Base-by-base conservation (phyloP, 2,329 filamentous ascomycete species). In the Didymella glomerata region DNA sequence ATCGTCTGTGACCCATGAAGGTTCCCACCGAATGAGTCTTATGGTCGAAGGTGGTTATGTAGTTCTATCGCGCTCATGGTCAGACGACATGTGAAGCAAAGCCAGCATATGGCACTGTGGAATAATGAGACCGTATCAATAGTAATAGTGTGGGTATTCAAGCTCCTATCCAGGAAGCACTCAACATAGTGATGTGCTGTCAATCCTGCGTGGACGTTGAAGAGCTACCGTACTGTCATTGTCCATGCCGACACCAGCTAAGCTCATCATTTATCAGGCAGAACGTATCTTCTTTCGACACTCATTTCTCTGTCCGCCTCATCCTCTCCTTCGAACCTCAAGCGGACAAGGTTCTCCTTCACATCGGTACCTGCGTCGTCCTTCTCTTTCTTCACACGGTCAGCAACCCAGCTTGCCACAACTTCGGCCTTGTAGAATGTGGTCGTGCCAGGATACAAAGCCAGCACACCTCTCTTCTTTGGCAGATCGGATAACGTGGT, bases 381-480 rank as follows among this genome's bases (percentile, higher is more conserved):
- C 60, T 81, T 79, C 27, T 80, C 73, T 58, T 66, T 71, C 66
- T 69, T 72, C 27, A 75, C 62, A 27, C 72, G 74, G 20, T 57
- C 62, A 8, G 70, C 71, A 25, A 67, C 73, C 79, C 81, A 82
- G 7, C 69, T 66, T 9, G 75, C 75, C 10, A 78, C 79, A 4
- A 83, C 81, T 63, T 83, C 81, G 1, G 82, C 82, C 62, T 81
- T 82, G 67, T 84, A 84, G 62, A 84, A 84, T 1, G 82, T 84
- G n/a, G 82, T 83, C 8, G 82, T 84, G 20, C 80, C 78, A 1
- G 82, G 82, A 61, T 84, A 84, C 53, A 83, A 74, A 28, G 82
- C 82, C 6, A 84, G 70, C 1, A 84, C 82, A n/a, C 78, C 71
- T 59, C 74, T 77, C 7, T 78, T 75, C 44, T 78, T 76, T 14